A percentile compares a stretch with the other conserved stretches of the same genome.
phyloP scores from a whole-genome alignment of 2,329 filamentous ascomycete species.

The Colletotrichum paranaense region DNA sequence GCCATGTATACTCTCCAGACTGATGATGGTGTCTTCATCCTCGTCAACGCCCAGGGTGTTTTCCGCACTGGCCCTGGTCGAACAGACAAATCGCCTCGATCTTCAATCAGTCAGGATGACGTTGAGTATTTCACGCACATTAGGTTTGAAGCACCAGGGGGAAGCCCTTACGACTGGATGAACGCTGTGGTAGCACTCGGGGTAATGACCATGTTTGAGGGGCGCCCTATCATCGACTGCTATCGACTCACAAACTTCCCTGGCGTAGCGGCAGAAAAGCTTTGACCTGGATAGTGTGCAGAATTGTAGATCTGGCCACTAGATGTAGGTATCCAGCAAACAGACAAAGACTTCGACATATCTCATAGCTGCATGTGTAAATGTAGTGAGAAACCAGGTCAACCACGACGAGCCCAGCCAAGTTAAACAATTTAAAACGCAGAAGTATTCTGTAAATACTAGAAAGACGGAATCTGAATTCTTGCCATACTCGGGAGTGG shows the following conservation, averaged over 20 bases:
- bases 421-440: background rate
- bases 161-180: slow-evolving; percentile 38
- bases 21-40: slow-evolving; percentile 36
- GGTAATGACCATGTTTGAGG: slow-evolving; percentile 39
- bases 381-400: background rate
- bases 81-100: background rate
- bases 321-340: background rate
- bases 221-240: slow-evolving; percentile 38
- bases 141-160: slow-evolving; percentile 37
- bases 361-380: background rate
- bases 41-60: slow-evolving; percentile 37
- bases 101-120: slow-evolving; percentile 34
- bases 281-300: slow-evolving; percentile 1
- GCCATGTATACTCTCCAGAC: slow-evolving; percentile 39
- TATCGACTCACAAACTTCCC: slow-evolving; percentile 41
- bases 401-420: background rate
- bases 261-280: slow-evolving; percentile 15
- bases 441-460: no score
- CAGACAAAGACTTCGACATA: background rate
- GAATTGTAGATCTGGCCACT: background rate
- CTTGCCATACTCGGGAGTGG: background rate
- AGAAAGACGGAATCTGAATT: no score
- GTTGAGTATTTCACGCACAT: slow-evolving; percentile 41
- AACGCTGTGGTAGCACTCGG: slow-evolving; percentile 38
- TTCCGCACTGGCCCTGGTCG: slow-evolving; percentile 19